Conservation (phyloP, 495 filamentous ascomycete genomes). For the Xylaria sp. region DNA sequence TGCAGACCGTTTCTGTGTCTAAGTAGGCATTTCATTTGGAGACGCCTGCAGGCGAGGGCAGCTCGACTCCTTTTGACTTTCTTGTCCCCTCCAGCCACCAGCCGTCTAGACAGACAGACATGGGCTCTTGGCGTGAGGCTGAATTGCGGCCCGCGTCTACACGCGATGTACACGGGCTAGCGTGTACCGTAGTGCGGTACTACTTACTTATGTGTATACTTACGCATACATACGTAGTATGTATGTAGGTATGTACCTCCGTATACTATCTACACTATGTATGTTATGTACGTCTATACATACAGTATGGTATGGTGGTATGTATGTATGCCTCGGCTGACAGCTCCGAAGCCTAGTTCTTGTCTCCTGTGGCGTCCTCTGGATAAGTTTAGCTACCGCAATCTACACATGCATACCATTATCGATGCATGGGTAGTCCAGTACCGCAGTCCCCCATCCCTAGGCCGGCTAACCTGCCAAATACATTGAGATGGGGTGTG, state of each 20-base stretch:
- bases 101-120: background rate
- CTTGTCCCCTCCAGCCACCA: background rate
- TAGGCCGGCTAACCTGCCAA: slow-evolving; percentile 14
- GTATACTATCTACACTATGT: no score
- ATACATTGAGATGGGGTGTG: slow-evolving; percentile 22
- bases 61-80: slow-evolving; percentile 12
- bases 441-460: slow-evolving; percentile 1
- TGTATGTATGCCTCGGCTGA: slow-evolving; percentile 23
- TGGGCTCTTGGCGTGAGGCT: slow-evolving; percentile 18
- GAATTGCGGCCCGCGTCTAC: slow-evolving; percentile 23
- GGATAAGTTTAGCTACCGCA: slow-evolving; percentile 11
- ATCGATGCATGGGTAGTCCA: slow-evolving; percentile 5
- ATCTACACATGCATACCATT: slow-evolving; percentile 17
- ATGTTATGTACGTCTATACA: no score
- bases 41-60: slow-evolving; percentile 17
- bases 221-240: no score
- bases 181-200: background rate
- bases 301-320: no score
- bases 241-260: no score
- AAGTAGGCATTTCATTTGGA: no score
- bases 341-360: slow-evolving; percentile 7
- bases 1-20: slow-evolving; percentile 12
- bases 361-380: slow-evolving; percentile 18
- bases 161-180: background rate
- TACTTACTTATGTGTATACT: background rate